Evolutionary conservation across 176 grass and related monocot species (phyloP).

Genomic region (Thinopyrum elongatum): DNA sequence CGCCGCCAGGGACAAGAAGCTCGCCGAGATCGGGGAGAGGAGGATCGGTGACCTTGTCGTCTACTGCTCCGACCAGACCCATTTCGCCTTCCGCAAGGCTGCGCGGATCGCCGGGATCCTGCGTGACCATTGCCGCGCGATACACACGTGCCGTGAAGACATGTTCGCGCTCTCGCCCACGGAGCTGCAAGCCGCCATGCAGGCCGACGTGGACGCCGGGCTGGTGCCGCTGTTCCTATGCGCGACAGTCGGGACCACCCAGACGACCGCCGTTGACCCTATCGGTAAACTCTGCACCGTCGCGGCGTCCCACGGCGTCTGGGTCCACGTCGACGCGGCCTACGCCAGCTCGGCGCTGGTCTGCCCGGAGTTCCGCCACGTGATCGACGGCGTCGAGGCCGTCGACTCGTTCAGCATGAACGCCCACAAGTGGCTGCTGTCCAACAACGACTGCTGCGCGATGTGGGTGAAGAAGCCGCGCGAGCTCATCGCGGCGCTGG

Average conservation of each 20-base stretch:
- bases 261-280: constrained; percentile 47
- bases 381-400: constrained; percentile 27
- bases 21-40: constrained; percentile 26
- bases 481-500: constrained; percentile 48
- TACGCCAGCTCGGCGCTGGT: constrained; percentile 48
- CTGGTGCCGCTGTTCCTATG: constrained; percentile 59
- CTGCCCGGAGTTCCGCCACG: constrained; percentile 58
- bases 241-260: constrained; percentile 55
- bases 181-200: constrained; percentile 18
- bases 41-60: constrained; percentile 43
- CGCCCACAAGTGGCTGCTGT: constrained; percentile 66
- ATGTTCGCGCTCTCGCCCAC: constrained; percentile 42
- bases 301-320: not conserved
- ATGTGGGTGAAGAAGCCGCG: constrained; percentile 46
- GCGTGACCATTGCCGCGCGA: constrained; percentile 38
- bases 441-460: constrained; percentile 74
- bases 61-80: constrained; percentile 73
- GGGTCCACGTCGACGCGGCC: constrained; percentile 63
- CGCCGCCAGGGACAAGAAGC: constrained; percentile 44
- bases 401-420: constrained; percentile 67
- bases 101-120: constrained; percentile 47
- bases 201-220: constrained; percentile 41
- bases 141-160: constrained; percentile 25
- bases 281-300: constrained; percentile 34
- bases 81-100: constrained; percentile 52